A percentile compares a stretch with the other conserved stretches of the same genome.
phyloP scores from a whole-genome alignment of 495 filamentous ascomycete genomes.

The Corynascus novoguineensis region DNA sequence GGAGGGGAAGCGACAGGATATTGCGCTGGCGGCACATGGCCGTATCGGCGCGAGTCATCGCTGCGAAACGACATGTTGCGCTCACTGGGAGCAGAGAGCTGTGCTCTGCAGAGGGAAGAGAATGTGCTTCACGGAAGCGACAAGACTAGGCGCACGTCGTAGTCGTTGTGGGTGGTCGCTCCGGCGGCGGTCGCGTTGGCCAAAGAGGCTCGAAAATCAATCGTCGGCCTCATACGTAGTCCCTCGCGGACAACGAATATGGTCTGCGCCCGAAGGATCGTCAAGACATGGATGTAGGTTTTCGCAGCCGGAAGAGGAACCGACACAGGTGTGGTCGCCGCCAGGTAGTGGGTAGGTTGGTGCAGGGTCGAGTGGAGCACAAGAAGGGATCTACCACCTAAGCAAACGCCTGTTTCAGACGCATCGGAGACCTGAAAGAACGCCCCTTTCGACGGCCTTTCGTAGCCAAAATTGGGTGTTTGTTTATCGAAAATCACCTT shows the following conservation, averaged over 20 bases:
- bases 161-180: neutral
- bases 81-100: neutral
- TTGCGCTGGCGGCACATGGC: slow-evolving; percentile 53
- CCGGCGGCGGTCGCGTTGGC: neutral
- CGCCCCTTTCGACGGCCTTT: neutral
- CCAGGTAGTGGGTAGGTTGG: no score
- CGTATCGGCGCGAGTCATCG: slow-evolving; percentile 53
- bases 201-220: neutral
- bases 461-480: neutral
- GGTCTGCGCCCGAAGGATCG: neutral
- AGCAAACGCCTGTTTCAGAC: neutral
- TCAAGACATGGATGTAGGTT: slow-evolving; percentile 10
- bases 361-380: slow-evolving; percentile 10
- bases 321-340: neutral
- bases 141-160: neutral
- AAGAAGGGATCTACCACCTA: neutral
- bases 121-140: neutral
- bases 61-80: slow-evolving; percentile 49
- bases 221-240: neutral
- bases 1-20: slow-evolving; percentile 43
- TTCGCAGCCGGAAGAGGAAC: neutral
- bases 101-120: neutral
- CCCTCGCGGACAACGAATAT: neutral
- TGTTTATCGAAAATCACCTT: neutral
- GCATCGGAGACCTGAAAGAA: neutral